Conservation (phyloP, 1,284 basidiomycete genomes). For the Golubevia pallescens region DNA sequence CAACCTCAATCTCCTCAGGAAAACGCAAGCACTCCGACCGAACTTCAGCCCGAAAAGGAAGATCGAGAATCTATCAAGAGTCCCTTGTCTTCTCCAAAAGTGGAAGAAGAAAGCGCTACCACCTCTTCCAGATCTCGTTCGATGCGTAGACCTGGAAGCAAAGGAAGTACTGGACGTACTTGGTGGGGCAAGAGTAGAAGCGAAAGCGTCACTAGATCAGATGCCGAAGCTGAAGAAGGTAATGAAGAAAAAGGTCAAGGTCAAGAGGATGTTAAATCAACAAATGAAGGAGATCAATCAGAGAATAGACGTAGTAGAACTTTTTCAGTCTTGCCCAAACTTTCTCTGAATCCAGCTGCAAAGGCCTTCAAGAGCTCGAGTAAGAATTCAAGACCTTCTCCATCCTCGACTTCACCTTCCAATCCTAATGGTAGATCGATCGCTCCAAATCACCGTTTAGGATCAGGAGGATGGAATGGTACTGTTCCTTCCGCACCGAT, state of each 20-base stretch:
- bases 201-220: slow-evolving; percentile 2
- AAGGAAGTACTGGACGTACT: slow-evolving; percentile 3
- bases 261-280: background rate
- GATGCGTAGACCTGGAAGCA: too few species aligned
- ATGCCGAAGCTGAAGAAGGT: background rate
- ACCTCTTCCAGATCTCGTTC: too few species aligned
- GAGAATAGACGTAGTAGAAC: slow-evolving; percentile 6
- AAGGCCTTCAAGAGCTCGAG: slow-evolving; percentile 9
- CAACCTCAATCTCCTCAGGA: background rate
- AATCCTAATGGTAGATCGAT: background rate
- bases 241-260: background rate
- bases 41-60: slow-evolving; percentile 30
- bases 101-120: too few species aligned
- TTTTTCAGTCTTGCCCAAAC: slow-evolving; percentile 14
- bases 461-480: background rate
- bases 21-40: too few species aligned
- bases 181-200: background rate
- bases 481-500: background rate
- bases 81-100: too few species aligned
- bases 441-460: background rate
- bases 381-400: too few species aligned
- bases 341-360: slow-evolving; percentile 16
- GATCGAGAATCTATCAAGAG: background rate
- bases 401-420: slow-evolving; percentile 6
- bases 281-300: background rate